phyloP scores from a whole-genome alignment of 148 eudicot genomes.

The Dianthus caryophyllus region DNA sequence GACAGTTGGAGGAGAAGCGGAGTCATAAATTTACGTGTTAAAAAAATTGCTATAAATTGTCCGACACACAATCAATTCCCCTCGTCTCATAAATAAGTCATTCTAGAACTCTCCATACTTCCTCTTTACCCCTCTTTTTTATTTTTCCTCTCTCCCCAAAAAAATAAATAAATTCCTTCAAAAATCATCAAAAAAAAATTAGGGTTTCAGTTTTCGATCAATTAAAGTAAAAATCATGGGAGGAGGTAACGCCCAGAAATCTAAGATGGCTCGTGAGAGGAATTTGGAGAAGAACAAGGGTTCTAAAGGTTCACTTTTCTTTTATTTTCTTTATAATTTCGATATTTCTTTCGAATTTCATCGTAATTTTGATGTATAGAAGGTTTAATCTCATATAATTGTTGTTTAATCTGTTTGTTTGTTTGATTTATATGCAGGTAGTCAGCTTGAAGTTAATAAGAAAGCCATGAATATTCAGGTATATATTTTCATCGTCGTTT shows the following conservation, averaged over 20 bases:
- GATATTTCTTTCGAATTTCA: neutral
- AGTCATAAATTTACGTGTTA: too few species aligned
- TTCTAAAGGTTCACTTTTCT: conserved; percentile 24
- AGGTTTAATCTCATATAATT: neutral
- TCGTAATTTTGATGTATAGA: too few species aligned
- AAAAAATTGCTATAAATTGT: too few species aligned
- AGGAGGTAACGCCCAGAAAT: conserved; percentile 65
- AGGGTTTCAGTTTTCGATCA: conserved; percentile 13
- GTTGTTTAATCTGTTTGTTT: conserved; percentile 9
- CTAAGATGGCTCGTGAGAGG: conserved; percentile 75
- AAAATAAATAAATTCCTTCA: too few species aligned
- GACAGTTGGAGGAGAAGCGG: too few species aligned
- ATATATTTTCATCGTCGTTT: neutral
- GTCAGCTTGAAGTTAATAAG: conserved; percentile 76
- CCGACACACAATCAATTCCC: too few species aligned
- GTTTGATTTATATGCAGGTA: conserved; percentile 51
- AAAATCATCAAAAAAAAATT: conserved; percentile 6
- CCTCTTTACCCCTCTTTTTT: neutral
- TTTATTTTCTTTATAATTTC: neutral
- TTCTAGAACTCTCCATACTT: too few species aligned
- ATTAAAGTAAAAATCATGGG: conserved; percentile 38
- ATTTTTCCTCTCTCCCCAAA: neutral
- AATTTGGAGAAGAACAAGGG: conserved; percentile 56
- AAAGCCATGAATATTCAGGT: conserved; percentile 88
- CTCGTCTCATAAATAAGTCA: too few species aligned